Evolutionary conservation across 805 yeast species (phyloP).

Genomic region (Kluyveromyces lactis): DNA sequence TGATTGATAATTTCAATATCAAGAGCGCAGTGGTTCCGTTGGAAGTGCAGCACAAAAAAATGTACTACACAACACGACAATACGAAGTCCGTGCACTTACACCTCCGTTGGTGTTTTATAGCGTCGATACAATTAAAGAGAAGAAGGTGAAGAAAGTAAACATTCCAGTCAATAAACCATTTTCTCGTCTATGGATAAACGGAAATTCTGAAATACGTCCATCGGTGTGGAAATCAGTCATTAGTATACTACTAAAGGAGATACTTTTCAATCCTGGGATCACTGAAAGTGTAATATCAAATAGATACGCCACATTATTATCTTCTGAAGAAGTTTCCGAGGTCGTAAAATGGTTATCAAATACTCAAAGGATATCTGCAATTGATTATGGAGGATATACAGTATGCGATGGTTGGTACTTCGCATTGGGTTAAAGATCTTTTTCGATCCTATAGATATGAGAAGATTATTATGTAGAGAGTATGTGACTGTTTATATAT

Average conservation of each 20-base stretch:
- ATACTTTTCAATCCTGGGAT: constrained; percentile 53
- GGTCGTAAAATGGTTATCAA: constrained; percentile 39
- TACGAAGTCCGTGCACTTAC: constrained; percentile 54
- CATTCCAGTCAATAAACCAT: constrained; percentile 53
- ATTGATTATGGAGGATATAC: constrained; percentile 16
- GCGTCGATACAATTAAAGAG: constrained; percentile 6
- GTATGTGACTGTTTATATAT: too few relatives aligned
- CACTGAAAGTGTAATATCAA: constrained; percentile 16
- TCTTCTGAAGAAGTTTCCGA: constrained; percentile 32
- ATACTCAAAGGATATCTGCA: constrained; percentile 19
- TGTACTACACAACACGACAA: constrained; percentile 68
- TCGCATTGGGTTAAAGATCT: background rate
- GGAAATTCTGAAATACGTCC: constrained; percentile 51
- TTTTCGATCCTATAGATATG: too few relatives aligned
- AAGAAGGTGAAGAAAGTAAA: constrained; percentile 20
- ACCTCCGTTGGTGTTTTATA: constrained; percentile 52
- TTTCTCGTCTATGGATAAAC: constrained; percentile 67
- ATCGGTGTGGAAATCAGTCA: constrained; percentile 50
- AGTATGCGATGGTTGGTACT: constrained; percentile 21
- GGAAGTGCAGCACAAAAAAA: constrained; percentile 37
- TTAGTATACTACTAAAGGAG: constrained; percentile 38
- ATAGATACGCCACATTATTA: constrained; percentile 22
- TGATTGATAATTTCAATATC: constrained; percentile 37
- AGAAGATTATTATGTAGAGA: too few relatives aligned
- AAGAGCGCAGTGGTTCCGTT: constrained; percentile 48